Conservation (phyloP, 1,284 basidiomycete species). For the Ustilago trichophora region DNA sequence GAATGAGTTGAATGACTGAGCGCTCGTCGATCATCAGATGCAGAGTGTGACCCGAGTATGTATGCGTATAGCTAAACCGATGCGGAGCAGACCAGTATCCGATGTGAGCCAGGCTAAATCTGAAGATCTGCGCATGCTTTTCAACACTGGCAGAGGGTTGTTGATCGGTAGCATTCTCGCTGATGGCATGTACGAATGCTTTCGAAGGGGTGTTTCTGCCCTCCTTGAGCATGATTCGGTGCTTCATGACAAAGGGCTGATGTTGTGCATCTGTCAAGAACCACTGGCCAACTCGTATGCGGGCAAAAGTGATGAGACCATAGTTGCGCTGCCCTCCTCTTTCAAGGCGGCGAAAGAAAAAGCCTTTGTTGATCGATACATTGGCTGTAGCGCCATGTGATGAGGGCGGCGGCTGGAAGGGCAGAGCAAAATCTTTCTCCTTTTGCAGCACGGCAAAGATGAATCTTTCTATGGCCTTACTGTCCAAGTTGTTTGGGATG, state of each 20-base stretch:
- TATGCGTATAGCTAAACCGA: constrained; percentile 2
- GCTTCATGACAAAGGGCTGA: neutral
- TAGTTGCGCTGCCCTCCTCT: neutral
- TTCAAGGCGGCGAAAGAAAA: constrained; percentile 14
- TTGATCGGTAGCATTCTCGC: constrained; percentile 13
- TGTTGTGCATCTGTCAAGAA: constrained; percentile 6
- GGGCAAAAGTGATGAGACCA: constrained; percentile 26
- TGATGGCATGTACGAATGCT: constrained; percentile 15
- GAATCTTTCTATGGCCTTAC: constrained; percentile 14
- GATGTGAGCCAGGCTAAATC: neutral
- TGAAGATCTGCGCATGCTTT: constrained; percentile 1
- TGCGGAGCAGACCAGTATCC: constrained; percentile 12
- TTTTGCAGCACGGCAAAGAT: constrained; percentile 11
- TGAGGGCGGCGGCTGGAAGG: neutral
- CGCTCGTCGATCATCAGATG: constrained; percentile 2
- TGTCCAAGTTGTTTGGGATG: constrained; percentile 4
- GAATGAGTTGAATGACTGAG: neutral
- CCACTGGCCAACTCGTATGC: constrained; percentile 9
- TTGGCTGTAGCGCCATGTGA: neutral
- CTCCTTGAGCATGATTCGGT: neutral
- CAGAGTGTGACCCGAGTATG: neutral
- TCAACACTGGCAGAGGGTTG: constrained; percentile 14
- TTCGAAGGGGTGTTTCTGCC: neutral
- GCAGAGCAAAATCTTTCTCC: neutral
- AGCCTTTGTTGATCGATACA: constrained; percentile 19